These are phyloP conservation scores for Sporopachydermia lactativora DNA, from an alignment of 805 yeast genomes.

Conservation along the genomic window DNA sequence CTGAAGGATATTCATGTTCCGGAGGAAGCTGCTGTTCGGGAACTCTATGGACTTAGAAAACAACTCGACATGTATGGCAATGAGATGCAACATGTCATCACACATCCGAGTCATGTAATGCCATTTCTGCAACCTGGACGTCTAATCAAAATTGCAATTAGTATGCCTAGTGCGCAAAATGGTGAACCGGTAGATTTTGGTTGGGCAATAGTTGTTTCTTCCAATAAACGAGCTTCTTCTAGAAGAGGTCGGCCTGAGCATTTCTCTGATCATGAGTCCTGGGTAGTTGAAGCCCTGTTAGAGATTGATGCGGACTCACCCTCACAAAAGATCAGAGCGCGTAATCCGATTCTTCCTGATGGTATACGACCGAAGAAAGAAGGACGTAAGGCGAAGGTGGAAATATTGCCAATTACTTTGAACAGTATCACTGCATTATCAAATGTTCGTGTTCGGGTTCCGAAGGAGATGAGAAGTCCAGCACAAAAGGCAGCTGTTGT, in stretches of 20 bases:
- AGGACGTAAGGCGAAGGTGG: constrained; percentile 51
- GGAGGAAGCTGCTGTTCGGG: constrained; percentile 61
- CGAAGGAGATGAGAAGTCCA: constrained; percentile 41
- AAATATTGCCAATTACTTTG: constrained; percentile 75
- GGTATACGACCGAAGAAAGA: constrained; percentile 76
- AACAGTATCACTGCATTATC: constrained; percentile 64
- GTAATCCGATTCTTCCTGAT: constrained; percentile 66
- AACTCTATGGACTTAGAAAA: constrained; percentile 67
- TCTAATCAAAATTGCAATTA: constrained; percentile 52
- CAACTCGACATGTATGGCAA: constrained; percentile 57
- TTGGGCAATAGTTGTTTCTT: constrained; percentile 88
- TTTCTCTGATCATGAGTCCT: constrained; percentile 78
- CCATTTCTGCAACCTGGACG: constrained; percentile 86
- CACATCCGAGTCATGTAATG: constrained; percentile 81
- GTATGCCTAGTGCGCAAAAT: constrained; percentile 13
- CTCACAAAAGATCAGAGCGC: constrained; percentile 62
- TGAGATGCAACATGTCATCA: constrained; percentile 67
- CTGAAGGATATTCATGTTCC: constrained; percentile 42
- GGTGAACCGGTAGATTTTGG: constrained; percentile 51
- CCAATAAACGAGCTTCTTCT: constrained; percentile 43
- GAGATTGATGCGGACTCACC: constrained; percentile 70
- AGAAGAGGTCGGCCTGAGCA: constrained; percentile 40
- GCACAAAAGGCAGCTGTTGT: constrained; percentile 40
- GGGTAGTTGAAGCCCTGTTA: constrained; percentile 74
- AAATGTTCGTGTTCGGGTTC: constrained; percentile 68